These are phyloP conservation scores for Alternaria brassicicola DNA, from an alignment of 2,329 filamentous ascomycete genomes.

Conservation along the genomic window DNA sequence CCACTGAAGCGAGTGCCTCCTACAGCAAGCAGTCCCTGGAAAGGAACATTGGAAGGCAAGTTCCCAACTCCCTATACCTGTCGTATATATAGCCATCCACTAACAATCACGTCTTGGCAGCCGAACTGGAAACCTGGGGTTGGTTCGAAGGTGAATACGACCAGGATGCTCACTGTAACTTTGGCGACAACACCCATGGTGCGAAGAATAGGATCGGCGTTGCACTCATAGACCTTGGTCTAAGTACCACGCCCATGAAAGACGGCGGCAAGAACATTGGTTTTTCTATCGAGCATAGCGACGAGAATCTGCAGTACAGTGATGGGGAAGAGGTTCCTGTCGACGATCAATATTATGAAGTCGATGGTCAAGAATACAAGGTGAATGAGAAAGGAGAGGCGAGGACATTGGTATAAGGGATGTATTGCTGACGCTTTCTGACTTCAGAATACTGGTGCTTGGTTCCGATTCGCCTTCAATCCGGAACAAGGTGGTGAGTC, in stretches of 20 bases:
- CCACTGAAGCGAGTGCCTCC: neutral
- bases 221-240: neutral
- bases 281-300: neutral
- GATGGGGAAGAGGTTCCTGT: neutral
- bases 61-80: neutral
- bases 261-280: neutral
- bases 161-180: neutral
- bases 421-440: neutral
- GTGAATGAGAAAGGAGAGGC: neutral
- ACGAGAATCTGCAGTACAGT: neutral
- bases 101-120: neutral
- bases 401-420: neutral
- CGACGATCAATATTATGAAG: neutral
- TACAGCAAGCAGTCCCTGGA: neutral
- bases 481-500: neutral
- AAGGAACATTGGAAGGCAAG: neutral
- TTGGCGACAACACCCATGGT: neutral
- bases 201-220: neutral
- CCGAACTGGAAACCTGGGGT: constrained; percentile 14
- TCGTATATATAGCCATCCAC: neutral
- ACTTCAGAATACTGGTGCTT: neutral
- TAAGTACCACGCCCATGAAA: neutral
- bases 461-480: neutral
- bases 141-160: constrained; percentile 11
- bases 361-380: neutral